Conservation (phyloP, 345 rosid genomes). For the Erysimum cheiranthoides region DNA sequence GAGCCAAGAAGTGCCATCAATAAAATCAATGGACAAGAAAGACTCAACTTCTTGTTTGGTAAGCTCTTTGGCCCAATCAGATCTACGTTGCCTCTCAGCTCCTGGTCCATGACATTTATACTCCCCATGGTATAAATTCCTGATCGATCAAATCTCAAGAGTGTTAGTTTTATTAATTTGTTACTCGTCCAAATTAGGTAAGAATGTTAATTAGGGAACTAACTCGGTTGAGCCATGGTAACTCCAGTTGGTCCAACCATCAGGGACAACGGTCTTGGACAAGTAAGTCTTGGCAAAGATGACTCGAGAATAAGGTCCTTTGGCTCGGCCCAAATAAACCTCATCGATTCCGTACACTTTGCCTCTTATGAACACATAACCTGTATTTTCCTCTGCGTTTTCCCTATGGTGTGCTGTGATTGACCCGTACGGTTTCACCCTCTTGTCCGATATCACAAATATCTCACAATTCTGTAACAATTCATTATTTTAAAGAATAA, state of each 20-base stretch:
- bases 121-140: constrained; percentile 73
- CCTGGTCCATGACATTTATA: constrained; percentile 83
- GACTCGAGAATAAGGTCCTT: constrained; percentile 75
- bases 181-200: not conserved
- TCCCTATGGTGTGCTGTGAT: constrained; percentile 84
- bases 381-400: constrained; percentile 54
- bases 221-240: constrained; percentile 63
- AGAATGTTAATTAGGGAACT: constrained; percentile 26
- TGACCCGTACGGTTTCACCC: constrained; percentile 73
- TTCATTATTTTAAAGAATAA: not conserved
- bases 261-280: constrained; percentile 69
- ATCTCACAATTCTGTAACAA: constrained; percentile 67
- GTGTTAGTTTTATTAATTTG: not conserved
- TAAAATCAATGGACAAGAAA: constrained; percentile 68
- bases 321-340: constrained; percentile 76
- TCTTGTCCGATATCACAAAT: constrained; percentile 75
- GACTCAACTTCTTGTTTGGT: constrained; percentile 61
- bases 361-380: constrained; percentile 74
- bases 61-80: constrained; percentile 70
- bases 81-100: constrained; percentile 52
- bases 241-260: constrained; percentile 94
- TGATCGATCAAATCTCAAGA: constrained; percentile 37
- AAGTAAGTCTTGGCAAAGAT: constrained; percentile 69
- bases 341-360: constrained; percentile 72
- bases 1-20: constrained; percentile 81